Percentiles rank a stretch among this genome's conserved stretches.
These are phyloP conservation scores for Penicillium sp. DNA, from an alignment of 2,329 filamentous ascomycete genomes.

Conservation along the genomic window DNA sequence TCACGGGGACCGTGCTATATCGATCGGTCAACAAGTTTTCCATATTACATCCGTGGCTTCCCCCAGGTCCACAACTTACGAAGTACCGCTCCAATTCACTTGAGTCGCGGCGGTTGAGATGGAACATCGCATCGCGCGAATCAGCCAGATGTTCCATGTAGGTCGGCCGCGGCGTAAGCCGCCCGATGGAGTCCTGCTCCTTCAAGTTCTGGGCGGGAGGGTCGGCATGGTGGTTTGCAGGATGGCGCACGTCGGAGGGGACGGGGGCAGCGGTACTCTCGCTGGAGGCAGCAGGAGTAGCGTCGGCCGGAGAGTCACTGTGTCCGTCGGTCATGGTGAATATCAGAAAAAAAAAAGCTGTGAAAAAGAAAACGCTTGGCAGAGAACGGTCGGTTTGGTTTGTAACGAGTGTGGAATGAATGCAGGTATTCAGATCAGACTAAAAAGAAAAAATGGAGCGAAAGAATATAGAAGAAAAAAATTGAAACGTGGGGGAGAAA, in stretches of 20 bases:
- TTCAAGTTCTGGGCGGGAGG: slow-evolving; percentile 8
- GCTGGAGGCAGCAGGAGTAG: slow-evolving; percentile 10
- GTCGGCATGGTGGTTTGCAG: slow-evolving; percentile 14
- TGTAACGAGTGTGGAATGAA: slow-evolving; percentile 3
- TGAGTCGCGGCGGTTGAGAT: slow-evolving; percentile 28
- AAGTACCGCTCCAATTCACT: slow-evolving; percentile 63
- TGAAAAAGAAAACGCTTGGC: background rate
- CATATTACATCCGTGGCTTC: background rate
- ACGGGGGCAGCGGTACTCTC: slow-evolving; percentile 16
- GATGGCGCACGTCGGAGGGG: slow-evolving; percentile 12
- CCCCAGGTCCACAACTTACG: slow-evolving; percentile 35
- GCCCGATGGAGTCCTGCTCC: slow-evolving; percentile 25
- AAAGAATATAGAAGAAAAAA: slow-evolving; percentile 8
- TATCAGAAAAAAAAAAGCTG: slow-evolving; percentile 1
- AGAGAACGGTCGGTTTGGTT: background rate
- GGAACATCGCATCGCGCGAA: slow-evolving; percentile 33
- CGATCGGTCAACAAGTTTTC: slow-evolving; percentile 1
- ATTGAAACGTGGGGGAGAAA: slow-evolving; percentile 2
- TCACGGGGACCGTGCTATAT: slow-evolving; percentile 56
- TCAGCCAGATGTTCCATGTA: slow-evolving; percentile 34
- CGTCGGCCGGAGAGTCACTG: slow-evolving; percentile 11
- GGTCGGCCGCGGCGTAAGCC: slow-evolving; percentile 33
- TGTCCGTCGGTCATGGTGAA: slow-evolving; percentile 21
- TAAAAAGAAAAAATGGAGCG: slow-evolving; percentile 1
- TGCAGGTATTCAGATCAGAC: background rate